A percentile compares a stretch with the other conserved stretches of the same genome.
Evolutionary conservation across 2,329 filamentous ascomycete species (phyloP).

Genomic region (Diplodia scrobiculata): DNA sequence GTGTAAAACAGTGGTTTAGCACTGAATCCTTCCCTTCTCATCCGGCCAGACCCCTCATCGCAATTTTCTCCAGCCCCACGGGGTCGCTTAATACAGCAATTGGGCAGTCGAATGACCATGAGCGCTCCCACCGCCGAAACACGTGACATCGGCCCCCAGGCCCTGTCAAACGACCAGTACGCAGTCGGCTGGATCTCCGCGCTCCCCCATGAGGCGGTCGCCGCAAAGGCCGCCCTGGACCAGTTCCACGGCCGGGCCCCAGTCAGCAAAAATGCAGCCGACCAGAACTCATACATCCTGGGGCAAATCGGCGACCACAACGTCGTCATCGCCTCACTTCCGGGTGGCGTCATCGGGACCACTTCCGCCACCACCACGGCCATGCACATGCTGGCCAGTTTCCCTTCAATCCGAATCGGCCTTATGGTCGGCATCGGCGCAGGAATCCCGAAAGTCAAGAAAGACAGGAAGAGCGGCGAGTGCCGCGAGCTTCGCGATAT

Average conservation of each 20-base stretch:
- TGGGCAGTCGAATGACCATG: no score
- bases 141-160: background rate
- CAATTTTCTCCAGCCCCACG: no score
- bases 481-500: background rate
- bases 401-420: background rate
- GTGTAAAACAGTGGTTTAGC: no score
- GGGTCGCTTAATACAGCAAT: no score
- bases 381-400: background rate
- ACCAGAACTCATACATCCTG: conserved; percentile 29
- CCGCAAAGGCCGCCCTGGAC: background rate
- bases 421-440: background rate
- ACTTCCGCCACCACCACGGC: conserved; percentile 31
- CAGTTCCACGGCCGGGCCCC: background rate
- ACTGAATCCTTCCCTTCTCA: no score
- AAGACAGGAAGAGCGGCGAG: background rate
- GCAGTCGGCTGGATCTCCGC: background rate
- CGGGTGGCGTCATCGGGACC: conserved; percentile 32
- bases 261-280: background rate
- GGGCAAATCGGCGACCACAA: conserved; percentile 35
- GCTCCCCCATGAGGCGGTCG: background rate
- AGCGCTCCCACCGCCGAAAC: no score
- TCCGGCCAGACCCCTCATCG: no score
- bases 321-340: conserved; percentile 35
- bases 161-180: background rate
- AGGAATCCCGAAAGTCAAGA: background rate